phyloP scores from a whole-genome alignment of 1,284 basidiomycete genomes.

The Tilletia caries region DNA sequence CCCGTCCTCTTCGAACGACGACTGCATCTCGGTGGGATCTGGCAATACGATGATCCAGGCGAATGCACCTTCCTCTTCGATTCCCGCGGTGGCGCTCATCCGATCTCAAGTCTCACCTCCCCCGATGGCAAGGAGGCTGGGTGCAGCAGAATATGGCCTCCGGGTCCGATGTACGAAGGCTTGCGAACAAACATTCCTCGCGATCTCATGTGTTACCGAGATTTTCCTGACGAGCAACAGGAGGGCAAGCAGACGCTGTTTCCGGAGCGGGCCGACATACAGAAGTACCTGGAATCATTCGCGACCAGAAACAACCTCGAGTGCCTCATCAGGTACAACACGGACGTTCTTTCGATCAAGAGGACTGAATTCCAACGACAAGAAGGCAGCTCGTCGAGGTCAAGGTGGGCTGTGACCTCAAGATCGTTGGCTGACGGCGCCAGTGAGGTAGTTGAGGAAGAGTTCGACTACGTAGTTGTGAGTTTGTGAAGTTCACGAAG shows the following conservation, averaged over 20 bases:
- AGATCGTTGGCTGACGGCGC: not conserved
- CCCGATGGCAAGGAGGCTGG: not conserved
- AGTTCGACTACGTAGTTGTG: conserved; percentile 32
- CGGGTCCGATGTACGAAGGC: conserved; percentile 48
- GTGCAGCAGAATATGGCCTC: conserved; percentile 10
- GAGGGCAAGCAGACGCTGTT: conserved; percentile 20
- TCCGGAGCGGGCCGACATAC: conserved; percentile 35
- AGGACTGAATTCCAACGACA: not conserved
- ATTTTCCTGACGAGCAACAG: conserved; percentile 22
- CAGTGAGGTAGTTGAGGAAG: not conserved
- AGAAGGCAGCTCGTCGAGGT: not conserved
- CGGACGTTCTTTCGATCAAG: conserved; percentile 40
- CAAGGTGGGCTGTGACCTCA: no score
- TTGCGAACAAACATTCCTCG: conserved; percentile 49
- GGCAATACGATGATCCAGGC: conserved; percentile 40
- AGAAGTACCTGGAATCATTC: conserved; percentile 55
- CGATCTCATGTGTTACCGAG: conserved; percentile 53
- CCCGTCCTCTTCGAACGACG: conserved; percentile 38
- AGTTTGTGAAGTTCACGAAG: not conserved
- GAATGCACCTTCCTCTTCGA: conserved; percentile 47
- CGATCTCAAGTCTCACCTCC: conserved; percentile 13
- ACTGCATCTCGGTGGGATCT: conserved; percentile 27
- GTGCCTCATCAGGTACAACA: conserved; percentile 40
- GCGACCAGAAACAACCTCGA: conserved; percentile 26
- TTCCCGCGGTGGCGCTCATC: conserved; percentile 16